Conservation (phyloP, 192 early-diverging fungal genomes). For the Tieghemiomyces parasiticus region DNA sequence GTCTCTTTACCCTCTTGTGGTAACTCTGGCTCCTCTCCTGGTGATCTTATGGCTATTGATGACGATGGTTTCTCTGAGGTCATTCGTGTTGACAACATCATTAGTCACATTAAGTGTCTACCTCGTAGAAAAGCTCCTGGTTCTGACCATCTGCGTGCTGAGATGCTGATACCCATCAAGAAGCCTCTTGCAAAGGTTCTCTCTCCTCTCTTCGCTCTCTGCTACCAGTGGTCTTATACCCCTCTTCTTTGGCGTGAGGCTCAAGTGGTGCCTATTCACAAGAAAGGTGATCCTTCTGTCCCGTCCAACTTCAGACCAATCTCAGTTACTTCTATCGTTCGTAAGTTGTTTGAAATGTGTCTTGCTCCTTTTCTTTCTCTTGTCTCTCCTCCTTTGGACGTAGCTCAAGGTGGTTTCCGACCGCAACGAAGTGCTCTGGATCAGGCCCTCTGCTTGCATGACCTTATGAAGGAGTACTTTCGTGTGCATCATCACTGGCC, state of each 20-base stretch:
- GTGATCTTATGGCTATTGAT: constrained; percentile 4
- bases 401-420: constrained; percentile 15
- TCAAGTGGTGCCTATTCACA: constrained; percentile 14
- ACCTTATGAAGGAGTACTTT: constrained; percentile 1
- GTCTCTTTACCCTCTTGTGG: not conserved
- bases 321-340: constrained; percentile 12
- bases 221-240: constrained; percentile 16
- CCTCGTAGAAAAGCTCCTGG: constrained; percentile 15
- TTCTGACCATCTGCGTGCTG: constrained; percentile 11
- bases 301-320: constrained; percentile 13
- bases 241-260: constrained; percentile 13
- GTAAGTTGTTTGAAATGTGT: constrained; percentile 14
- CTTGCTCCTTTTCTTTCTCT: constrained; percentile 1
- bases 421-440: constrained; percentile 8
- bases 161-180: constrained; percentile 11
- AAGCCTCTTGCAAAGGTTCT: not conserved
- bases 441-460: constrained; percentile 12
- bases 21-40: constrained; percentile 3
- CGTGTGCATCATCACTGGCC: constrained; percentile 1
- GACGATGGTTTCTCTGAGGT: constrained; percentile 4
- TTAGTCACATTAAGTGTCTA: constrained; percentile 2
- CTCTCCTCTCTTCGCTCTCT: constrained; percentile 7
- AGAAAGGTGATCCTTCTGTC: constrained; percentile 12
- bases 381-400: constrained; percentile 7
- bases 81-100: constrained; percentile 4